phyloP scores from a whole-genome alignment of 805 yeast species.

The Metschnikowia reukaufii region DNA sequence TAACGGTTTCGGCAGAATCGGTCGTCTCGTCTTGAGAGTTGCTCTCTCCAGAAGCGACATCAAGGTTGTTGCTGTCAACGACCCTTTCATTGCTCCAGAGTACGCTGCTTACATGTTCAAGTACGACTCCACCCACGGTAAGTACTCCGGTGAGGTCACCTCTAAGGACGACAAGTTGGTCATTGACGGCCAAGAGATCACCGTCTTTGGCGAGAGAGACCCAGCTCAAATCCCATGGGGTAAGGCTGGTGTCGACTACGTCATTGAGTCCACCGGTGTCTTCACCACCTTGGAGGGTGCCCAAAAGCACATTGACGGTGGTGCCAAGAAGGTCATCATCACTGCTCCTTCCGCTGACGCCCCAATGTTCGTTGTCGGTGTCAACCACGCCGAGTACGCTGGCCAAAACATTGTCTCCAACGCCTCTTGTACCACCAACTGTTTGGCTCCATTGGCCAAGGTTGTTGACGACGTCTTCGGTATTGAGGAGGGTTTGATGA shows the following conservation, averaged over 20 bases:
- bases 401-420: conserved; percentile 80
- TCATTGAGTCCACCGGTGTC: conserved; percentile 93
- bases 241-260: conserved; percentile 74
- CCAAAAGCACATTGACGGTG: conserved; percentile 79
- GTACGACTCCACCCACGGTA: conserved; percentile 92
- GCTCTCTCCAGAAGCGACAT: conserved; percentile 74
- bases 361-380: conserved; percentile 94
- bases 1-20: conserved; percentile 94
- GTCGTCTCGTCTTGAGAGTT: conserved; percentile 84
- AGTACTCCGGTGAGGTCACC: conserved; percentile 71
- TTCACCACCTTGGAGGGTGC: conserved; percentile 84
- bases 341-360: conserved; percentile 94
- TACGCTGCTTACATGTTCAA: conserved; percentile 95
- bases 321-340: conserved; percentile 93
- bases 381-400: conserved; percentile 75
- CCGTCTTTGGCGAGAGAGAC: conserved; percentile 77
- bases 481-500: conserved; percentile 90
- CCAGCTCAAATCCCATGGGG: conserved; percentile 91
- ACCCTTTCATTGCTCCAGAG: conserved; percentile 86
- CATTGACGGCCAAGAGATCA: conserved; percentile 67
- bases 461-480: conserved; percentile 83
- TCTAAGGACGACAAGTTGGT: conserved; percentile 57
- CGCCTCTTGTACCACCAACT: conserved; percentile 95
- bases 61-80: conserved; percentile 84
- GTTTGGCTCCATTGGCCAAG: conserved; percentile 93